Evolutionary conservation across 169 alveolate species (phyloP).

Genomic region (Plasmodium sp.): DNA sequence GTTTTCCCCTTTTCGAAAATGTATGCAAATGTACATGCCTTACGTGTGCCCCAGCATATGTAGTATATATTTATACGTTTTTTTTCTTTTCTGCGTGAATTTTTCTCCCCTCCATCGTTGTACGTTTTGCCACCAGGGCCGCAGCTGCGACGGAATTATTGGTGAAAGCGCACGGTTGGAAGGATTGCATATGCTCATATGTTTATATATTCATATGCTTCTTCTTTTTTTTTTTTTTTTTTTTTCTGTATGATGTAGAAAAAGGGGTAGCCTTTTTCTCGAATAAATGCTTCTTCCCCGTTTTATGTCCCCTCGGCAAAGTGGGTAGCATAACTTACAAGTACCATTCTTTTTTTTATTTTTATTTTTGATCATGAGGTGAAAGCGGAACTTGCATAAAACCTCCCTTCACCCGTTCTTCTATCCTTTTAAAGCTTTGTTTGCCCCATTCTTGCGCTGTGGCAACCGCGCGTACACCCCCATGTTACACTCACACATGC

Average conservation of each 20-base stretch:
- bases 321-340: not conserved
- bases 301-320: not conserved
- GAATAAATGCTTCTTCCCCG: not conserved
- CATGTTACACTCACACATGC: not conserved
- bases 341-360: not conserved
- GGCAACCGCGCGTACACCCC: not conserved
- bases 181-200: not conserved
- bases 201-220: not conserved
- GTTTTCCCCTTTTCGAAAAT: not conserved
- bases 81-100: not conserved
- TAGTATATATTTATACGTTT: not conserved
- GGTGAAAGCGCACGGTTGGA: not conserved
- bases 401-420: not conserved
- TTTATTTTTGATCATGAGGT: not conserved
- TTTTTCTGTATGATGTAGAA: not conserved
- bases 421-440: not conserved
- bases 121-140: not conserved
- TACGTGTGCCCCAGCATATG: not conserved
- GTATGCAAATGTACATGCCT: not conserved
- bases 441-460: not conserved
- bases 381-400: not conserved
- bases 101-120: conserved; percentile 1
- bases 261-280: not conserved
- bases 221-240: too few species aligned
- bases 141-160: not conserved